phyloP scores from a whole-genome alignment of 768 basidiomycete genomes.

The Gautieria morchelliformis region DNA sequence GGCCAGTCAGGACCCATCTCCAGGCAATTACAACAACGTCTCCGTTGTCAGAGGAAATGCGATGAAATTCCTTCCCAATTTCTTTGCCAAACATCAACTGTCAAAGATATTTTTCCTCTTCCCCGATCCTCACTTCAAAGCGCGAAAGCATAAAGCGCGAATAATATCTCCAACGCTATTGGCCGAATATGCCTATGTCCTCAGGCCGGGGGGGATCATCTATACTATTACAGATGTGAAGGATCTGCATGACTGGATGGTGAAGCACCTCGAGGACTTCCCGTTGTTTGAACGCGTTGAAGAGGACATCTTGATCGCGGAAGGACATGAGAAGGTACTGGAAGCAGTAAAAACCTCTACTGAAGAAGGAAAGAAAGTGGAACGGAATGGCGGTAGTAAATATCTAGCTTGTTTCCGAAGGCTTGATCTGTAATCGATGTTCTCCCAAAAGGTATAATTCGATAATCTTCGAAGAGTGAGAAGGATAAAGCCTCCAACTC shows the following conservation, averaged over 20 bases:
- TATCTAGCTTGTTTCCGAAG: constrained; percentile 88
- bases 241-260: constrained; percentile 95
- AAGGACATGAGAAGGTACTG: constrained; percentile 69
- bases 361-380: constrained; percentile 96
- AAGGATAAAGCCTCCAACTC: too few relatives aligned
- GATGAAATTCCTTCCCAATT: constrained; percentile 98
- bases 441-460: too few relatives aligned
- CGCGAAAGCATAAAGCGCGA: constrained; percentile 95
- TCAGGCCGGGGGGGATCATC: constrained; percentile 87
- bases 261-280: constrained; percentile 73
- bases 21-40: constrained; percentile 69
- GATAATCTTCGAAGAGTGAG: too few relatives aligned
- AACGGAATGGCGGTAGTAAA: constrained; percentile 82
- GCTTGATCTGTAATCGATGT: constrained; percentile 19
- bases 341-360: constrained; percentile 79
- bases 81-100: constrained; percentile 83
- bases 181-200: constrained; percentile 92
- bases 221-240: constrained; percentile 98
- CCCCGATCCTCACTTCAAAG: constrained; percentile 98
- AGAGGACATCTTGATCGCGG: constrained; percentile 62
- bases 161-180: constrained; percentile 97
- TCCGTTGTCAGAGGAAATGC: constrained; percentile 93
- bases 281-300: constrained; percentile 79
- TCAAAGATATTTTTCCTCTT: constrained; percentile 95
- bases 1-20: constrained; percentile 8